These are phyloP conservation scores for Neoboletus magnificus DNA, from an alignment of 768 basidiomycete species.

Conservation along the genomic window DNA sequence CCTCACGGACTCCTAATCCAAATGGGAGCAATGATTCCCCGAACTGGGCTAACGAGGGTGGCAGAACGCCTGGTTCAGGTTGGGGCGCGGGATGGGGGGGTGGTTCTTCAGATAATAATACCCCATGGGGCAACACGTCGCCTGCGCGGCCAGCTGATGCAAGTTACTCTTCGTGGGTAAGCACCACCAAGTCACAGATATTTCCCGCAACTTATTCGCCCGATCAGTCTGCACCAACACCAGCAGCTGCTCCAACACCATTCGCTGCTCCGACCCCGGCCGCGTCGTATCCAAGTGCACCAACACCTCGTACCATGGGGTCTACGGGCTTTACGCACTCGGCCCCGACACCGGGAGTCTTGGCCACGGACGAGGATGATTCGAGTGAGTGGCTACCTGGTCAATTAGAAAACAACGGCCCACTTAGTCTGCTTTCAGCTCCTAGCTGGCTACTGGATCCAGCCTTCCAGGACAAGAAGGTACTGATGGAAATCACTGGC, in stretches of 20 bases:
- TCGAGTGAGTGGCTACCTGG: conserved; percentile 18
- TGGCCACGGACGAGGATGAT: conserved; percentile 28
- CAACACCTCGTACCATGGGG: conserved; percentile 32
- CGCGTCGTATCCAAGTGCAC: conserved; percentile 29
- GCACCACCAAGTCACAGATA: conserved; percentile 22
- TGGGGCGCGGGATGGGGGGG: conserved; percentile 33
- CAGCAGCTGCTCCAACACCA: conserved; percentile 40
- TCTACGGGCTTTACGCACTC: conserved; percentile 22
- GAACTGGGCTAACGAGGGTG: conserved; percentile 34
- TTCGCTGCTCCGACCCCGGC: conserved; percentile 31
- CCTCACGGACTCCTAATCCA: conserved; percentile 52
- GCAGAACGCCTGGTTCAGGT: conserved; percentile 51
- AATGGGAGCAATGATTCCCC: conserved; percentile 31
- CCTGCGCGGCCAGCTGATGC: conserved; percentile 31
- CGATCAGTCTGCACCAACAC: conserved; percentile 36
- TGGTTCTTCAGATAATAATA: conserved; percentile 18
- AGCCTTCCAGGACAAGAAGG: conserved; percentile 25
- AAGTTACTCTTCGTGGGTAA: conserved; percentile 32
- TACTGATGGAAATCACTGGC: conserved; percentile 28
- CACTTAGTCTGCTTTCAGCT: conserved; percentile 20
- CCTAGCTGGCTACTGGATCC: conserved; percentile 29
- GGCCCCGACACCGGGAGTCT: conserved; percentile 32
- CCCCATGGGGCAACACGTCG: conserved; percentile 29
- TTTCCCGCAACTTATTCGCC: conserved; percentile 12
- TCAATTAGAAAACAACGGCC: conserved; percentile 10